Evolutionary conservation across 2,329 filamentous ascomycete genomes (phyloP).

Genomic region (Cryphonectria japonica): DNA sequence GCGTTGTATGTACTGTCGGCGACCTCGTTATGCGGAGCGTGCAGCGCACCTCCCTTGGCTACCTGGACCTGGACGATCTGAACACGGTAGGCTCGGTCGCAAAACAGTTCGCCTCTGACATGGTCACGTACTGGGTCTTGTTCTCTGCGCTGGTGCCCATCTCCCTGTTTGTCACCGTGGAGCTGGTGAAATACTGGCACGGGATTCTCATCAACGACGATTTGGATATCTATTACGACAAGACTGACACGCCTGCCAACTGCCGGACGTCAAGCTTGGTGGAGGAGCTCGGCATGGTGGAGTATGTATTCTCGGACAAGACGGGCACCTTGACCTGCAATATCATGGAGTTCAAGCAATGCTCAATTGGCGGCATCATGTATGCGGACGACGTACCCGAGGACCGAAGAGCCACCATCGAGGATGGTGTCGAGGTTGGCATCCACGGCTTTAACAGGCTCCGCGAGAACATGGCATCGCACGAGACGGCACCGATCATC

Average conservation of each 20-base stretch:
- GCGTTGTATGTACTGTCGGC: conserved; percentile 87
- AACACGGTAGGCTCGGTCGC: conserved; percentile 60
- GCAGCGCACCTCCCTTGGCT: conserved; percentile 65
- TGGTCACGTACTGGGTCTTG: conserved; percentile 97
- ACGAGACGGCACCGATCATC: conserved; percentile 55
- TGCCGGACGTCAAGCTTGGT: conserved; percentile 96
- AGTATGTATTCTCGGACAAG: conserved; percentile 98
- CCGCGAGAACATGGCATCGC: conserved; percentile 66
- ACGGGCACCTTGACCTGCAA: conserved; percentile 98
- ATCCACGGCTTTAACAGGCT: conserved; percentile 85
- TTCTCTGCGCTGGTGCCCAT: conserved; percentile 97
- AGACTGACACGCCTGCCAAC: conserved; percentile 91
- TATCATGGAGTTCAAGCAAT: conserved; percentile 98
- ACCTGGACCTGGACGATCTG: conserved; percentile 70
- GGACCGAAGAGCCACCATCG: conserved; percentile 78
- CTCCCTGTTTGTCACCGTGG: conserved; percentile 95
- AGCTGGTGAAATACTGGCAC: conserved; percentile 97
- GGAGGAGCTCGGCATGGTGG: conserved; percentile 96
- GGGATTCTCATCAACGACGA: conserved; percentile 98
- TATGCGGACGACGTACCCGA: conserved; percentile 93
- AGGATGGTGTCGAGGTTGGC: conserved; percentile 76
- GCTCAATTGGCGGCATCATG: conserved; percentile 88
- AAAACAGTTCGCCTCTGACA: conserved; percentile 86
- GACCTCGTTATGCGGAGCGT: conserved; percentile 80
- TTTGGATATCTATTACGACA: conserved; percentile 96